These are phyloP conservation scores for Hyaloscypha variabilis DNA, from an alignment of 495 filamentous ascomycete genomes.

Conservation along the genomic window DNA sequence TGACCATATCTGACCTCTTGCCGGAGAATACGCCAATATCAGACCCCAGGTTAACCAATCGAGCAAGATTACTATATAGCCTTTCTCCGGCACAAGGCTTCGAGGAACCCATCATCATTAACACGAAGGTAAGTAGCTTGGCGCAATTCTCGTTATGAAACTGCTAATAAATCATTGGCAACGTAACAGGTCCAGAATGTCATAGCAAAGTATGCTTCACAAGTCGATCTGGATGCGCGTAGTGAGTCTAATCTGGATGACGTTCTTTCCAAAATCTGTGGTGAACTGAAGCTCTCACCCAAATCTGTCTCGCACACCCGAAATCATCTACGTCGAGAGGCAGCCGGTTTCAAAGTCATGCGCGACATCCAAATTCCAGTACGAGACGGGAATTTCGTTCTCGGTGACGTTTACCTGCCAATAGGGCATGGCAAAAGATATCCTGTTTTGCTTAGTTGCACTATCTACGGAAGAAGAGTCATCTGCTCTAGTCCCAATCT, in stretches of 20 bases:
- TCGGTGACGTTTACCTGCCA: conserved; percentile 14
- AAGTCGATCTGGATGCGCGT: conserved; percentile 7
- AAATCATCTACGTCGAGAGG: conserved; percentile 13
- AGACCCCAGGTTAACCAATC: conserved; percentile 14
- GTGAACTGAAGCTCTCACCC: conserved; percentile 7
- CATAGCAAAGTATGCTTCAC: conserved; percentile 6
- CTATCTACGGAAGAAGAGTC: conserved; percentile 14
- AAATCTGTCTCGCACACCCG: conserved; percentile 11
- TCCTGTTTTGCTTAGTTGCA: conserved; percentile 12
- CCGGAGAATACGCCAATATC: conserved; percentile 1
- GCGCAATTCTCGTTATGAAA: neutral
- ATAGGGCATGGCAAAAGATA: conserved; percentile 9
- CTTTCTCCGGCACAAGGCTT: conserved; percentile 14
- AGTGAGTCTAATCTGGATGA: conserved; percentile 7
- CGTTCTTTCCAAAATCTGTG: conserved; percentile 8
- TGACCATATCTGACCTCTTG: conserved; percentile 12
- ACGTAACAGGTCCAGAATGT: conserved; percentile 4
- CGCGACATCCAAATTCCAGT: conserved; percentile 9
- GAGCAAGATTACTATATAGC: conserved; percentile 13
- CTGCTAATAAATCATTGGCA: conserved; percentile 4
- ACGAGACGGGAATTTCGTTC: conserved; percentile 8
- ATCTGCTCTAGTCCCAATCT: conserved; percentile 5
- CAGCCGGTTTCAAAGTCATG: conserved; percentile 12
- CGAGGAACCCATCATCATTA: conserved; percentile 6
- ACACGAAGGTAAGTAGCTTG: conserved; percentile 10